Percentiles rank a stretch among this genome's conserved stretches.
These are phyloP conservation scores for Stagonosporopsis vannaccii DNA, from an alignment of 2,329 filamentous ascomycete species.

Conservation along the genomic window DNA sequence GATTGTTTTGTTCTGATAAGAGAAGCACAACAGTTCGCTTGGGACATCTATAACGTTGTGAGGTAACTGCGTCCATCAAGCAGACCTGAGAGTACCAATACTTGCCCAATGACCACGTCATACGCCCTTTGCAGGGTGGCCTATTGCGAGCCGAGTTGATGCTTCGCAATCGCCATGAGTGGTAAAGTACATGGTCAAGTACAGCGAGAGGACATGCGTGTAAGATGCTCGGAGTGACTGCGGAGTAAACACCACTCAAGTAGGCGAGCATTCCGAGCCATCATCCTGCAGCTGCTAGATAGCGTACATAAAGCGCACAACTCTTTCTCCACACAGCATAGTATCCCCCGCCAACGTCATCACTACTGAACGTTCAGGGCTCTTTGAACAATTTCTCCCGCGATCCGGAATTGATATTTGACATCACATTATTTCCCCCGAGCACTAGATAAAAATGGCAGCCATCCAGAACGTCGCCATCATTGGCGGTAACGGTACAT, in stretches of 20 bases:
- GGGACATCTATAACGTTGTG: neutral
- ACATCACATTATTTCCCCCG: neutral
- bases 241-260: constrained; percentile 7
- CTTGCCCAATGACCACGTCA: neutral
- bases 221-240: constrained; percentile 2
- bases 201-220: neutral
- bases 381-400: neutral
- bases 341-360: constrained; percentile 12
- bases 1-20: too few relatives aligned
- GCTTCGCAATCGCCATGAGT: neutral
- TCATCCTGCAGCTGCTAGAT: neutral
- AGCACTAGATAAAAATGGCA: constrained; percentile 16
- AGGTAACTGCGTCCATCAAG: neutral
- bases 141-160: neutral
- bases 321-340: constrained; percentile 6
- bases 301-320: constrained; percentile 17
- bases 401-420: neutral
- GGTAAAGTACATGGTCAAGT: neutral
- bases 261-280: constrained; percentile 11
- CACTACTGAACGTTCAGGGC: neutral
- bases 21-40: neutral
- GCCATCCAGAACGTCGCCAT: constrained; percentile 50
- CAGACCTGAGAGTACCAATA: neutral
- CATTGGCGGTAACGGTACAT: constrained; percentile 50
- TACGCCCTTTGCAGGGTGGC: neutral